These are phyloP conservation scores for Mercurialis annua DNA, from an alignment of 345 rosid genomes.

Conservation along the genomic window DNA sequence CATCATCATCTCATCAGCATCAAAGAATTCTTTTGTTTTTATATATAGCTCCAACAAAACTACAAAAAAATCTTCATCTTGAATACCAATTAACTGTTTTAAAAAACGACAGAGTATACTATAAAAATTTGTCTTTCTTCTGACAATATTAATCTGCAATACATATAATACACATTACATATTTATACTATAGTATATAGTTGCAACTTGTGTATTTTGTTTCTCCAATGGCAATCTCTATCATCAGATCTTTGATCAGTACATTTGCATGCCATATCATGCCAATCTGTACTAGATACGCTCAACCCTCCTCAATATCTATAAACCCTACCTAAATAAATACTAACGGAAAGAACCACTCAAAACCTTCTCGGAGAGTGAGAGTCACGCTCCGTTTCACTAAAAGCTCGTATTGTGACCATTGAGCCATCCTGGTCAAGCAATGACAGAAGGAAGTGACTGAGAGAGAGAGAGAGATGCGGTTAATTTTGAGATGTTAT, in stretches of 20 bases:
- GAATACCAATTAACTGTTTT: too few species aligned
- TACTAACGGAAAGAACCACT: too few species aligned
- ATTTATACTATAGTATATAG: too few species aligned
- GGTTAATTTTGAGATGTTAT: too few species aligned
- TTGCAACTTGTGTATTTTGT: too few species aligned
- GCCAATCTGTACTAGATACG: not conserved
- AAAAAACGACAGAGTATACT: too few species aligned
- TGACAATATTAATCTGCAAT: not conserved
- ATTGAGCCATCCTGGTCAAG: not conserved
- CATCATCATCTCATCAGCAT: constrained; percentile 5
- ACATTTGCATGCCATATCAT: constrained; percentile 11
- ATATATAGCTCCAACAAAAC: not conserved
- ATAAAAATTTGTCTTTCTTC: not conserved
- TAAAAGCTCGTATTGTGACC: not conserved
- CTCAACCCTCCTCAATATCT: not conserved
- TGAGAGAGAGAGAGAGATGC: not conserved
- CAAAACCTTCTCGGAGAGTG: not conserved
- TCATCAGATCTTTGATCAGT: constrained; percentile 2
- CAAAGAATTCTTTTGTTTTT: not conserved
- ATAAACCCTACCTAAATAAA: not conserved
- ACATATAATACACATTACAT: too few species aligned
- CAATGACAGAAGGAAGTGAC: too few species aligned
- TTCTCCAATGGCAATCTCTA: not conserved
- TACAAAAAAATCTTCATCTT: too few species aligned
- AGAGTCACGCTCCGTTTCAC: not conserved